Percentiles rank a stretch among this genome's conserved stretches.
Evolutionary conservation across 2,329 filamentous ascomycete species (phyloP).

Genomic region (Arachnomyces sp.): DNA sequence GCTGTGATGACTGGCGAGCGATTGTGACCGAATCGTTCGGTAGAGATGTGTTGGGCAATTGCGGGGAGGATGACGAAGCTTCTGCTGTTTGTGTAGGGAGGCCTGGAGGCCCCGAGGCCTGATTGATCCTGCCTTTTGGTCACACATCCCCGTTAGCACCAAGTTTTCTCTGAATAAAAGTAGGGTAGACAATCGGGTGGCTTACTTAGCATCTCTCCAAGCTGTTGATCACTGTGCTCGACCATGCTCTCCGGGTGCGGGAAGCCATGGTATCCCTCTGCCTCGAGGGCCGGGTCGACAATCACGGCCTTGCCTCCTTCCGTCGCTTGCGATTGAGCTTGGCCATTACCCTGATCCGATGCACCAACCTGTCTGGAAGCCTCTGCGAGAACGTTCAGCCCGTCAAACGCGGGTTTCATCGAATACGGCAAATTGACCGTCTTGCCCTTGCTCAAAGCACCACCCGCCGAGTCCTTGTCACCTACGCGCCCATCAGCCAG

Average conservation of each 20-base stretch:
- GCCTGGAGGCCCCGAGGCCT: no score
- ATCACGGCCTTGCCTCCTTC: conserved; percentile 23
- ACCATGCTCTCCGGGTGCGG: no score
- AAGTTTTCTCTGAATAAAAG: no score
- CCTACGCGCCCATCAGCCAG: conserved; percentile 31
- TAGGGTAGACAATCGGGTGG: no score
- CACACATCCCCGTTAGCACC: no score
- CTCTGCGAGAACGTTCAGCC: conserved; percentile 78
- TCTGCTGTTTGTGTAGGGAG: conserved; percentile 20
- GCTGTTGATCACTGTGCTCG: no score
- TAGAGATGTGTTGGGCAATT: conserved; percentile 25
- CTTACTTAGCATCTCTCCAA: no score
- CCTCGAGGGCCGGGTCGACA: conserved; percentile 36
- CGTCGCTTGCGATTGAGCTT: conserved; percentile 25
- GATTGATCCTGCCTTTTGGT: no score
- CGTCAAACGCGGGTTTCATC: conserved; percentile 57
- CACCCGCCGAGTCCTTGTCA: conserved; percentile 32
- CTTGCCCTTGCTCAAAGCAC: conserved; percentile 28
- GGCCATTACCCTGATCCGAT: conserved; percentile 39
- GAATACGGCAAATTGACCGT: conserved; percentile 36
- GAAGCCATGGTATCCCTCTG: conserved; percentile 29
- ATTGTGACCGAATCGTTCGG: conserved; percentile 29
- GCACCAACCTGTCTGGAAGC: conserved; percentile 70
- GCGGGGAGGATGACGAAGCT: conserved; percentile 27
- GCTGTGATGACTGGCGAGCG: conserved; percentile 33